phyloP scores from a whole-genome alignment of 257 asterid species.

The Lycium ferocissimum region DNA sequence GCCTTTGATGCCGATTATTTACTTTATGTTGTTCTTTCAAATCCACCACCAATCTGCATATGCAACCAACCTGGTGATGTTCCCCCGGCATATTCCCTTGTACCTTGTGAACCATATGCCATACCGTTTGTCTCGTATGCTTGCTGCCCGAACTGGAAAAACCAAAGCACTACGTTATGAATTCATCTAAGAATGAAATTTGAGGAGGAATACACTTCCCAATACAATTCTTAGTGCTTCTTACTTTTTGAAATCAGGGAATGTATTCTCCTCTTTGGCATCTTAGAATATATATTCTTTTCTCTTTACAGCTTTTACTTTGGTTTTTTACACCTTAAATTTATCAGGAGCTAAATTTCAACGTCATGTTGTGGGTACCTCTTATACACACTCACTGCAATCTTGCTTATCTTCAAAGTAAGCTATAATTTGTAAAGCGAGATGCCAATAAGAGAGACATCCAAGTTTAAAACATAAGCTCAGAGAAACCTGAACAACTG shows the following conservation, averaged over 20 bases:
- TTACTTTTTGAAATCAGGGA: not conserved
- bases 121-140: slow-evolving; percentile 63
- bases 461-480: not conserved
- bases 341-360: slow-evolving; percentile 14
- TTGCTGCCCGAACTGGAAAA: slow-evolving; percentile 68
- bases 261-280: not conserved
- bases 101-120: slow-evolving; percentile 69
- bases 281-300: not conserved
- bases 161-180: not conserved
- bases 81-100: slow-evolving; percentile 61
- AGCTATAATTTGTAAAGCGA: not conserved
- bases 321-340: not conserved
- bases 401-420: not conserved
- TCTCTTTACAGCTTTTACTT: not conserved
- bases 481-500: not conserved
- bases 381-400: not conserved
- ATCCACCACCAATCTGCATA: slow-evolving; percentile 94
- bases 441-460: not conserved
- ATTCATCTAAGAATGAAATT: not conserved
- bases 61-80: slow-evolving; percentile 92
- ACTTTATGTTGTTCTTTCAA: slow-evolving; percentile 63
- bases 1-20: slow-evolving; percentile 16
- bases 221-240: not conserved
- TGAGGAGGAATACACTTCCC: slow-evolving; percentile 3
- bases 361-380: not conserved